Conservation (phyloP, 208 protist species). For the Endotrypanum monterogeii region DNA sequence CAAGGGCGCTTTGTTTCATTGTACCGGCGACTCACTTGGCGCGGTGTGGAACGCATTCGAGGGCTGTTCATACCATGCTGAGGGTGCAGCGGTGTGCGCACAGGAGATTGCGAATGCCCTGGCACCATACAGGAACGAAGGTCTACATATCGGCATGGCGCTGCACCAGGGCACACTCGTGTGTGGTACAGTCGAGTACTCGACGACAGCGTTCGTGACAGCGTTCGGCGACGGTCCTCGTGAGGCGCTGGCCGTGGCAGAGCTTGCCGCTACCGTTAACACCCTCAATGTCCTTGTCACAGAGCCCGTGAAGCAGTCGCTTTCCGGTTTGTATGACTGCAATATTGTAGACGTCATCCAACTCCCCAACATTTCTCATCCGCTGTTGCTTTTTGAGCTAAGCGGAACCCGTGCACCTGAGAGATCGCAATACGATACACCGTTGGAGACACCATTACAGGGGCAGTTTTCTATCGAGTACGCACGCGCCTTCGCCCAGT, state of each 20-base stretch:
- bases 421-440: conserved; percentile 13
- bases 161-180: conserved; percentile 81
- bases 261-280: conserved; percentile 56
- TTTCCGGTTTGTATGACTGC: conserved; percentile 71
- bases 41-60: conserved; percentile 89
- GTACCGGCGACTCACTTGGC: conserved; percentile 69
- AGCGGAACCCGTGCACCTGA: conserved; percentile 15
- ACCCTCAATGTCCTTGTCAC: conserved; percentile 66
- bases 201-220: conserved; percentile 76
- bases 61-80: conserved; percentile 69
- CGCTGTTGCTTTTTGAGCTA: conserved; percentile 82
- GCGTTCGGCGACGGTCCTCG: conserved; percentile 75
- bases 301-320: conserved; percentile 78
- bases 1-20: conserved; percentile 74
- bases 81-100: conserved; percentile 69
- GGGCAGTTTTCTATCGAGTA: conserved; percentile 64
- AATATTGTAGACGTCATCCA: conserved; percentile 83
- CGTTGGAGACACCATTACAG: conserved; percentile 5
- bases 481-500: conserved; percentile 72
- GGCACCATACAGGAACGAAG: conserved; percentile 46
- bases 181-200: conserved; percentile 79
- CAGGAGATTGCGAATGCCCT: conserved; percentile 65
- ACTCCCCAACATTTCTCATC: conserved; percentile 40
- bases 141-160: conserved; percentile 76
- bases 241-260: conserved; percentile 57